A percentile compares a stretch with the other conserved stretches of the same genome.
Evolutionary conservation across 495 filamentous ascomycete species (phyloP).

Genomic region (Aspergillus nanangensis): DNA sequence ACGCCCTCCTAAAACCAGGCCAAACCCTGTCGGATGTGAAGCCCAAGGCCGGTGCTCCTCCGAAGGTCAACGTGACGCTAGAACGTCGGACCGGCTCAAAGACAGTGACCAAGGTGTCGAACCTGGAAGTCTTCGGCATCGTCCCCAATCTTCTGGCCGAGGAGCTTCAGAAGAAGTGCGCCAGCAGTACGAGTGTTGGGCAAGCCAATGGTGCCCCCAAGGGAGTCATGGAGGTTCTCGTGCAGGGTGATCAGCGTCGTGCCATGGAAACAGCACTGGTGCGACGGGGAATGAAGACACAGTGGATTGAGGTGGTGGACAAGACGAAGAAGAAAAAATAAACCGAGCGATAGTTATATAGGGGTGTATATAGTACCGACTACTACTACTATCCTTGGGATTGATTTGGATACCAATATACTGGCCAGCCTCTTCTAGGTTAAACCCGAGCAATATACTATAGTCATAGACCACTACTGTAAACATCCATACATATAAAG

Average conservation of each 20-base stretch:
- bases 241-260: conserved; percentile 65
- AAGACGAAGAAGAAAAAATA: conserved; percentile 70
- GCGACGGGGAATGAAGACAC: conserved; percentile 51
- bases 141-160: conserved; percentile 59
- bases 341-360: neutral
- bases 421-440: too few relatives aligned
- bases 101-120: conserved; percentile 60
- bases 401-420: neutral
- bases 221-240: conserved; percentile 64
- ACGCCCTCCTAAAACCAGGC: conserved; percentile 52
- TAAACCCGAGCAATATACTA: too few relatives aligned
- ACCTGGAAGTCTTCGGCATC: conserved; percentile 60
- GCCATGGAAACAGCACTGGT: conserved; percentile 57
- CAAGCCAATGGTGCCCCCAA: conserved; percentile 58
- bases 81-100: conserved; percentile 68
- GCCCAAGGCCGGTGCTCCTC: conserved; percentile 56
- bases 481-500: too few relatives aligned
- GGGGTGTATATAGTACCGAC: neutral
- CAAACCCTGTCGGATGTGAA: conserved; percentile 51
- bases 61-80: conserved; percentile 54
- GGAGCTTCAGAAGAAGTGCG: conserved; percentile 67
- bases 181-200: conserved; percentile 63
- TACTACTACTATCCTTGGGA: neutral
- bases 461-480: too few relatives aligned
- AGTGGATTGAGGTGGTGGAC: conserved; percentile 62